Evolutionary conservation across 2,329 filamentous ascomycete species (phyloP).

Genomic region (Fusarium miscanthi): DNA sequence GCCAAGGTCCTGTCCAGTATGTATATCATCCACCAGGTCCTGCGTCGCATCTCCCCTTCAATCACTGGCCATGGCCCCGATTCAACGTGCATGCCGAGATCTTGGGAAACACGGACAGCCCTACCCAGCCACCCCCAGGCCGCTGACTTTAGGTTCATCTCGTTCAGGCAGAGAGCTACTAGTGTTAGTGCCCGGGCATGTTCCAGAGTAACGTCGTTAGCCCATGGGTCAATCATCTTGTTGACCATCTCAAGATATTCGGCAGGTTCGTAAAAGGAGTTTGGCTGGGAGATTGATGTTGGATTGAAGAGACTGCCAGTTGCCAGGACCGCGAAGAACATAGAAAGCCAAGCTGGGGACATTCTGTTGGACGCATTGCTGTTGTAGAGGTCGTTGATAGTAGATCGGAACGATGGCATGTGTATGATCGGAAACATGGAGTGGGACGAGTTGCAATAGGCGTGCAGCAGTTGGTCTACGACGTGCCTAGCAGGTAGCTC

Average conservation of each 20-base stretch:
- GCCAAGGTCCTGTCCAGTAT: constrained; percentile 85
- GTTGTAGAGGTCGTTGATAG: constrained; percentile 82
- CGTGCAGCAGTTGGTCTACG: constrained; percentile 77
- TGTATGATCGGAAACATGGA: constrained; percentile 86
- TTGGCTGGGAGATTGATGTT: constrained; percentile 63
- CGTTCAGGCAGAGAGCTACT: constrained; percentile 81
- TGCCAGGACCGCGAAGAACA: constrained; percentile 86
- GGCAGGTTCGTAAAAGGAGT: constrained; percentile 64
- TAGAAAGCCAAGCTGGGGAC: constrained; percentile 77
- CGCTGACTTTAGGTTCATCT: constrained; percentile 86
- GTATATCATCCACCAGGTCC: constrained; percentile 96
- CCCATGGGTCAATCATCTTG: constrained; percentile 81
- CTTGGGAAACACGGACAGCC: constrained; percentile 83
- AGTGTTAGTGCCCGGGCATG: constrained; percentile 79
- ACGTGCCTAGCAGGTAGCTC: constrained; percentile 76
- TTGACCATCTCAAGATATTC: constrained; percentile 79
- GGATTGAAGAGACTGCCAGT: constrained; percentile 80
- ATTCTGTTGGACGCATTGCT: constrained; percentile 65
- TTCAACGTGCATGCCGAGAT: constrained; percentile 83
- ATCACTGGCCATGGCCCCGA: constrained; percentile 77
- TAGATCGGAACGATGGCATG: constrained; percentile 83
- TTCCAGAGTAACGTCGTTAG: constrained; percentile 79
- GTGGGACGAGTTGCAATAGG: constrained; percentile 83
- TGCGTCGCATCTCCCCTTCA: constrained; percentile 85
- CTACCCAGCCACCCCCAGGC: constrained; percentile 88